phyloP scores from a whole-genome alignment of 2,329 filamentous ascomycete species.

The Cordyceps cicadae region DNA sequence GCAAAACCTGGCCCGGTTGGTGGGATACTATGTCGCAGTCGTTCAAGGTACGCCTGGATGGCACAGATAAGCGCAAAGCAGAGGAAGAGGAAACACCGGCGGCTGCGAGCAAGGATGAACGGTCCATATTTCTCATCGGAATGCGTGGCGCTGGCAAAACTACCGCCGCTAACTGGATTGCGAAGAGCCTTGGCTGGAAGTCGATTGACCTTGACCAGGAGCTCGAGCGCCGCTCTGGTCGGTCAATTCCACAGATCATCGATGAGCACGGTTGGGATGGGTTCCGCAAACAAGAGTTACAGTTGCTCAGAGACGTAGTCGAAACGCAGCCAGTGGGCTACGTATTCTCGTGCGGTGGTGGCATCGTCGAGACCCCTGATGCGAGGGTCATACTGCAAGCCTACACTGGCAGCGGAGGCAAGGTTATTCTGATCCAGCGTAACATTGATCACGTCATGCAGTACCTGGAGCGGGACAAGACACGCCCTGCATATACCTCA shows the following conservation, averaged over 20 bases:
- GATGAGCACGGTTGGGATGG: constrained; percentile 71
- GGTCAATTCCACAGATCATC: constrained; percentile 81
- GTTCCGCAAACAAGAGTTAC: constrained; percentile 73
- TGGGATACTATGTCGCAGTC: constrained; percentile 80
- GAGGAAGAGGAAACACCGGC: constrained; percentile 15
- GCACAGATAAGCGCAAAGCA: constrained; percentile 46
- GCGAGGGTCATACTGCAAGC: constrained; percentile 67
- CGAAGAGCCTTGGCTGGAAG: constrained; percentile 63
- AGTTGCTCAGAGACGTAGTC: constrained; percentile 64
- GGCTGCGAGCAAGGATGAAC: constrained; percentile 26
- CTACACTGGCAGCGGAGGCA: constrained; percentile 68
- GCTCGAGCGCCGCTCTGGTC: constrained; percentile 64
- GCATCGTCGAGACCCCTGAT: constrained; percentile 77
- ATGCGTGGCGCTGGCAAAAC: constrained; percentile 98
- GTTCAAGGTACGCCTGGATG: constrained; percentile 70
- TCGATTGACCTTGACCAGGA: constrained; percentile 84
- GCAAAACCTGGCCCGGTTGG: constrained; percentile 98
- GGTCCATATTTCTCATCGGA: constrained; percentile 86
- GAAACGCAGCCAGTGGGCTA: constrained; percentile 66
- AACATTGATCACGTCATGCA: constrained; percentile 82
- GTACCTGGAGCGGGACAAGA: constrained; percentile 82
- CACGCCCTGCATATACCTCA: constrained; percentile 82
- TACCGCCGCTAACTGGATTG: constrained; percentile 81
- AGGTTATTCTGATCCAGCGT: constrained; percentile 79
- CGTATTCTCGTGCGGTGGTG: constrained; percentile 89